A percentile compares a stretch with the other conserved stretches of the same genome.
Conservation (phyloP, 106 monocot species). For the Cymbidium sinense region DNA sequence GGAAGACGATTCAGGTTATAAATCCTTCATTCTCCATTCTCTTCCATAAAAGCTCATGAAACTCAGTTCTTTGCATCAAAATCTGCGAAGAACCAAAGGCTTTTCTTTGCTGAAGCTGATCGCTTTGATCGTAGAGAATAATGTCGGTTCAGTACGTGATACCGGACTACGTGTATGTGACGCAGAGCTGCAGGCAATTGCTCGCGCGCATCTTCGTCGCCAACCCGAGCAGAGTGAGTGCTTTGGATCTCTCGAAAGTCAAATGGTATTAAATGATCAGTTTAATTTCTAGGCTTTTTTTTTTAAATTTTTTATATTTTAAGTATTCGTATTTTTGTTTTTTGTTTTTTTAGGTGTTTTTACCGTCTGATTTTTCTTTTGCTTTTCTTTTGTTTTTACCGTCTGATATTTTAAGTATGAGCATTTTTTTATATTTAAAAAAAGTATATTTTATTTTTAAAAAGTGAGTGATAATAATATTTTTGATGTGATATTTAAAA, state of each 20-base stretch:
- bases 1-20: constrained; percentile 46
- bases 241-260: not conserved
- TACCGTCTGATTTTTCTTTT: no score
- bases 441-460: no score
- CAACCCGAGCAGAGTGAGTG: constrained; percentile 26
- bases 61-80: not conserved
- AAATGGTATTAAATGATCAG: no score
- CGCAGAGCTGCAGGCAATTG: constrained; percentile 32
- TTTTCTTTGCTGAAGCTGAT: not conserved
- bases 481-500: no score
- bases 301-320: no score
- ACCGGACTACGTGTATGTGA: constrained; percentile 43
- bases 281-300: no score
- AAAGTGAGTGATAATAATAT: no score
- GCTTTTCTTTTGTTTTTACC: no score
- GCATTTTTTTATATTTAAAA: no score
- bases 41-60: not conserved
- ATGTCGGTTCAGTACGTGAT: constrained; percentile 42
- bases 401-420: no score
- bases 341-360: no score
- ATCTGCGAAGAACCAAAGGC: not conserved
- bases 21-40: not conserved
- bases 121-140: constrained; percentile 29
- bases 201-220: constrained; percentile 39
- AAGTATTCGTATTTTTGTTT: no score